These are phyloP conservation scores for Botrytis deweyae DNA, from an alignment of 2,329 filamentous ascomycete genomes.

Conservation along the genomic window DNA sequence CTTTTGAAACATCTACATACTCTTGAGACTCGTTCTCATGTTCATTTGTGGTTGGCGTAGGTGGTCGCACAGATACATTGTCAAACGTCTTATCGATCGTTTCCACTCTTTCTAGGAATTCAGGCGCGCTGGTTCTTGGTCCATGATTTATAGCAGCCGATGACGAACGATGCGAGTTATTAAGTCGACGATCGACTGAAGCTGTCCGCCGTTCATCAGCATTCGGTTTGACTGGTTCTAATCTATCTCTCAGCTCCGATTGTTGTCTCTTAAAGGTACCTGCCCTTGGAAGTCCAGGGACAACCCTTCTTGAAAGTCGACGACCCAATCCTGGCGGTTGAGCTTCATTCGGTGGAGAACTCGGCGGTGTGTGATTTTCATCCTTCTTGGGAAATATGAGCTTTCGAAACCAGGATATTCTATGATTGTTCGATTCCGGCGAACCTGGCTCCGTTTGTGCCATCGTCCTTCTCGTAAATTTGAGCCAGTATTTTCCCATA, in stretches of 20 bases:
- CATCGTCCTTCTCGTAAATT: constrained; percentile 11
- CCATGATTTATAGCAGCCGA: constrained; percentile 28
- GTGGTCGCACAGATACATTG: constrained; percentile 22
- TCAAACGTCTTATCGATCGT: constrained; percentile 30
- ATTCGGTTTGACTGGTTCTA: constrained; percentile 64
- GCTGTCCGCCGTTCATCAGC: constrained; percentile 68
- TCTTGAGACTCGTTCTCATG: constrained; percentile 30
- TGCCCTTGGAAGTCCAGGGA: constrained; percentile 72
- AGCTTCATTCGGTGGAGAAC: constrained; percentile 25
- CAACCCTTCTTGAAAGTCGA: constrained; percentile 55
- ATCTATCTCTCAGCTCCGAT: constrained; percentile 73
- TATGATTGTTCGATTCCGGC: constrained; percentile 36
- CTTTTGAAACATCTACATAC: constrained; percentile 36
- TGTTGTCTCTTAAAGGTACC: constrained; percentile 81
- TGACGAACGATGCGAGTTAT: constrained; percentile 30
- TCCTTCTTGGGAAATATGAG: constrained; percentile 37
- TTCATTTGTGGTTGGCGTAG: constrained; percentile 25
- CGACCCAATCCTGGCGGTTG: constrained; percentile 35
- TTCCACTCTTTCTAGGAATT: constrained; percentile 32
- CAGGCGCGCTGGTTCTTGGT: constrained; percentile 37
- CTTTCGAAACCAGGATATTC: constrained; percentile 38
- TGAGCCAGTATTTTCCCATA: constrained; percentile 14
- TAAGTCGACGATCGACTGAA: constrained; percentile 57
- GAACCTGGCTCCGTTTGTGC: constrained; percentile 32
- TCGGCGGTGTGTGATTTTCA: constrained; percentile 26